Base-by-base conservation (phyloP, 768 basidiomycete species). In the Termitomyces sp. region DNA sequence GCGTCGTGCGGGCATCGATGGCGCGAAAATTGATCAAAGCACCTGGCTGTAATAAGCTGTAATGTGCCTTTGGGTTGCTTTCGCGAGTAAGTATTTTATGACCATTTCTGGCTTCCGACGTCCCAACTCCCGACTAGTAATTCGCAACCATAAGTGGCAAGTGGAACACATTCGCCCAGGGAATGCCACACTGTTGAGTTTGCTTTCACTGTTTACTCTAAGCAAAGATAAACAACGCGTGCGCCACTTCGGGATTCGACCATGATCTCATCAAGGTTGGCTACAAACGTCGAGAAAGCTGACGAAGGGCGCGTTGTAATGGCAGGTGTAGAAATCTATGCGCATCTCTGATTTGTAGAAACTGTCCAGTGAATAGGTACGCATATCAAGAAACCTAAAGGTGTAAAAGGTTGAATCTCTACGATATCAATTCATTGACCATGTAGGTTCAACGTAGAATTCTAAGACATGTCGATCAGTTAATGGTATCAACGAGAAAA, bases 1-100 rank as follows among this genome's bases (percentile, higher is more conserved):
- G 80, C 82, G 14, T 70, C 76, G 7, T 89, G 87, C 62, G 80
- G 80, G 1, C 79, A 87, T 62, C 82, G 84, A 65, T 89, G 87
- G 87, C 79, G 87, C 59, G 87, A 88, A 72, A 86, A 87, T 65
- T 87, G 62, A 56, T 43, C 26, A 51, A 36, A 4, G 4, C 16
- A 16, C 30, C 30, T 13, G 44, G 37, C n/a, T 52, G 55, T 45
- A n/a, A n/a, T n/a, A n/a, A n/a, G n/a, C n/a, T n/a, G 12, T 14
- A 30, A n/a, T 13, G n/a, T 4, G 37, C 42, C 20, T n/a, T 24
- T 22, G 30, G 32, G 6, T 20, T 24, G 45, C 24, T 18, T 37
- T 52, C 32, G 20, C 7, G 12, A 24, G 43, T 45, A 26, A 5
- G 53, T 12, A 36, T 39, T 3, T 12, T 14, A 30, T 37, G 8